Evolutionary conservation across 768 basidiomycete genomes (phyloP), one percentile per base, ranked within the genome.

Genomic region (Amanita exitialis): DNA sequence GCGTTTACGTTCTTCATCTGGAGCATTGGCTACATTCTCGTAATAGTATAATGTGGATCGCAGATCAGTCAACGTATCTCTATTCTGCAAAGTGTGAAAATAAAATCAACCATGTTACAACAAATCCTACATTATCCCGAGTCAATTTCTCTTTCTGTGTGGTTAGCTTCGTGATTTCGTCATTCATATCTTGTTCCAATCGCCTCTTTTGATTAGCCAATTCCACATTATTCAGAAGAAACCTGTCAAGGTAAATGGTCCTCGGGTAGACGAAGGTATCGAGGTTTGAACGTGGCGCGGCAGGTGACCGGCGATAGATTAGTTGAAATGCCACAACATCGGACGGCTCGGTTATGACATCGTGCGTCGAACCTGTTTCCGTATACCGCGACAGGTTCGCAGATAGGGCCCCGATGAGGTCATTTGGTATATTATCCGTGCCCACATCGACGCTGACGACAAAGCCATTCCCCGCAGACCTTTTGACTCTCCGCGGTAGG

Each of bases 191-290:
- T 10, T 64, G 58, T 55, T 76, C 68, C 38, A 59, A 39, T 9
- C 47, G 54, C 30, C 68, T 57, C 51, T 72, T 76, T 48, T 67
- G 58, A 44, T 71, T 66, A 2, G 68, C 65, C 15, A 74, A 25
- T n/a, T 71, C 70, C 3, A 77, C 56, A 37, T 86, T 87, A 45
- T 74, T 71, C 44, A 70, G 70, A 55, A 90, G 56, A 57, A 88
- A 91, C 46, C 80, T 78, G 59, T 91, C 89, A 42, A 90, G 68
- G 61, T 79, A 88, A 43, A 91, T 68, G 16, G 70, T 68, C 56
- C 75, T 77, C 2, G 88, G 87, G 56, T 76, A 91, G 12, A 61
- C 63, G 56, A 90, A 82, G 1, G 68, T 66, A 35, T 74, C 70
- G 1, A 63, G 56, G 2, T 64, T 57, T 2, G 64, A 52, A 28